phyloP scores from a whole-genome alignment of 208 protist genomes.

The Trypanosoma melophagium region DNA sequence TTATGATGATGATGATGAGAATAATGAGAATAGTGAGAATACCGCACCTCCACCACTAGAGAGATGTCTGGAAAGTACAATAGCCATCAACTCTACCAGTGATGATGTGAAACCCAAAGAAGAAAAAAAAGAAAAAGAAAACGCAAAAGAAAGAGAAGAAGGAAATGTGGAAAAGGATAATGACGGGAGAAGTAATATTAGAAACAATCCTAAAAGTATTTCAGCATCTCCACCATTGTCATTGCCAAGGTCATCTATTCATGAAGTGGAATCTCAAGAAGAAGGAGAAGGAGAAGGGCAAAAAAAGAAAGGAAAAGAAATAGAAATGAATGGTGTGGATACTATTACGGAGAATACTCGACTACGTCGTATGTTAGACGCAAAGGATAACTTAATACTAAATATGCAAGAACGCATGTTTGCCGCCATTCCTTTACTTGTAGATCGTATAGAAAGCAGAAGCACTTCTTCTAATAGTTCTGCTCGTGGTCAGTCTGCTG shows the following conservation, averaged over 20 bases:
- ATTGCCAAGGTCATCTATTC: too few species aligned
- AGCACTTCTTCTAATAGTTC: conserved; percentile 6
- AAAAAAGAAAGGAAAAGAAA: not conserved
- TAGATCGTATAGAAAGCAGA: conserved; percentile 7
- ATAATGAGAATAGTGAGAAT: too few species aligned
- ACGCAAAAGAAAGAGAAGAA: not conserved
- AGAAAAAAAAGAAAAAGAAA: not conserved
- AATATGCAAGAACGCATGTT: conserved; percentile 25
- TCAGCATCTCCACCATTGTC: not conserved
- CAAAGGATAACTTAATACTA: conserved; percentile 33
- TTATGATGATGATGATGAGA: too few species aligned
- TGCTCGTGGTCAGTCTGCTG: not conserved
- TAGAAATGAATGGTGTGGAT: not conserved
- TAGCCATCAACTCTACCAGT: too few species aligned
- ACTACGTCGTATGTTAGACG: conserved; percentile 16
- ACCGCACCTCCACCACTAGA: conserved; percentile 17
- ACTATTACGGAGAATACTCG: conserved; percentile 5
- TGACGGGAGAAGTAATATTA: not conserved
- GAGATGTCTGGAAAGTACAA: not conserved
- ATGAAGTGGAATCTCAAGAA: not conserved
- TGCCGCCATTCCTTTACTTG: conserved; percentile 2
- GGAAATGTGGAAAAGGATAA: not conserved
- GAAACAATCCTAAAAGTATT: not conserved
- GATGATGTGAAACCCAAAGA: too few species aligned
- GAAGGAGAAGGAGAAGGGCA: not conserved